A percentile compares a stretch with the other conserved stretches of the same genome.
phyloP scores from a whole-genome alignment of 805 yeast genomes.

The Yamadazyma sp. region DNA sequence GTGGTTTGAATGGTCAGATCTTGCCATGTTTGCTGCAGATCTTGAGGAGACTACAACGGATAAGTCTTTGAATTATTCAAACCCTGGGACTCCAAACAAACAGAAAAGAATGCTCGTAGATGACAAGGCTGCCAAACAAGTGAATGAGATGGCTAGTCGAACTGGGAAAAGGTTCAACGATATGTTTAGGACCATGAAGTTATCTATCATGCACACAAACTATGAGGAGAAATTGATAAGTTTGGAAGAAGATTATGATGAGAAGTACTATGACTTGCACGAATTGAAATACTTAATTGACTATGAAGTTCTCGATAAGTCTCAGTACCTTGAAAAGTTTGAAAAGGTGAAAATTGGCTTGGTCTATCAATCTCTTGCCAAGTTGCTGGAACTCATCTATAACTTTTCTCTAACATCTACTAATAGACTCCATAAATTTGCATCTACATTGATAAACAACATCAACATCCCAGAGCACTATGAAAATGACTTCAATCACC shows the following conservation, averaged over 20 bases:
- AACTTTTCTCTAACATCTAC: constrained; percentile 27
- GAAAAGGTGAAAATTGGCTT: constrained; percentile 36
- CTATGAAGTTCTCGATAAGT: constrained; percentile 21
- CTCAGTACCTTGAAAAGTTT: constrained; percentile 31
- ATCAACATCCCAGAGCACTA: constrained; percentile 22
- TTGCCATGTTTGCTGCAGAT: constrained; percentile 23
- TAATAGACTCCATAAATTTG: constrained; percentile 23
- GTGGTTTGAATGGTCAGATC: constrained; percentile 47
- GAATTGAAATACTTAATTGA: constrained; percentile 32
- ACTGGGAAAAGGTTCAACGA: constrained; percentile 31
- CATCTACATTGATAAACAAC: constrained; percentile 21
- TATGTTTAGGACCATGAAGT: constrained; percentile 33
- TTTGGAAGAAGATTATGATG: constrained; percentile 32
- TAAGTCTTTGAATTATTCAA: background rate
- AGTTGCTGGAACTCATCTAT: constrained; percentile 33
- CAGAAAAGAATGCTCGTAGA: constrained; percentile 7
- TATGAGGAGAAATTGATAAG: constrained; percentile 27
- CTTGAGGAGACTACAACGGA: constrained; percentile 7
- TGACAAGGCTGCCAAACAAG: constrained; percentile 12
- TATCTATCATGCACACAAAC: constrained; percentile 30
- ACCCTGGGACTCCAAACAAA: constrained; percentile 4
- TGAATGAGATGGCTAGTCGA: constrained; percentile 25
- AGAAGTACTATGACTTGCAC: constrained; percentile 35
- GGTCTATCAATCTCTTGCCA: constrained; percentile 31
- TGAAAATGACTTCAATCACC: constrained; percentile 23